phyloP scores from a whole-genome alignment of 306 rosid genomes.

The Corylus heterophylla region DNA sequence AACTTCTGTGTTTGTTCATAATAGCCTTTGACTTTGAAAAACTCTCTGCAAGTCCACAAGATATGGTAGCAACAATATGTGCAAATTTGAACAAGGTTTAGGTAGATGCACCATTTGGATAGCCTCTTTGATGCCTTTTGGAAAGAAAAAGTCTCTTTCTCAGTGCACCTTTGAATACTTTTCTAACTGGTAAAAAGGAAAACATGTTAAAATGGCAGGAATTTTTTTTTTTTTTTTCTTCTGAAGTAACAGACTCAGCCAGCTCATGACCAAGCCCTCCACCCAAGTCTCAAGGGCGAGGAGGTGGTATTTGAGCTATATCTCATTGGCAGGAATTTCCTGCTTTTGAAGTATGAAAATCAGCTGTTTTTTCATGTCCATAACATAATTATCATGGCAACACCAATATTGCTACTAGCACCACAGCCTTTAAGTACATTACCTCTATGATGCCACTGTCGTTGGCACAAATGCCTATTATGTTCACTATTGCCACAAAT shows the following conservation, averaged over 20 bases:
- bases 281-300: background rate
- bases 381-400: background rate
- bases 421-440: background rate
- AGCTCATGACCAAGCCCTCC: too few relatives aligned
- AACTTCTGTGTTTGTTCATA: background rate
- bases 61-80: too few relatives aligned
- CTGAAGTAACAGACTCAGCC: too few relatives aligned
- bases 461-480: background rate
- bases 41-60: too few relatives aligned
- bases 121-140: background rate
- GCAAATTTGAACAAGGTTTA: background rate
- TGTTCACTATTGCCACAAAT: background rate
- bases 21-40: background rate
- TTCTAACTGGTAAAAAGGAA: background rate
- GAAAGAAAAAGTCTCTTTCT: background rate
- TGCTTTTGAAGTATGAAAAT: background rate
- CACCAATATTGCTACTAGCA: background rate
- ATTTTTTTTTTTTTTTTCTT: background rate
- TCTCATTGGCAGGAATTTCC: background rate
- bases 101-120: background rate
- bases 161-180: background rate
- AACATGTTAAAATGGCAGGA: background rate
- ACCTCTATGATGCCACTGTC: background rate
- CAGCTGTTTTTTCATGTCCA: background rate
- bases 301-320: background rate